Base-by-base conservation (phyloP, 805 yeast genomes). In the Kazachstania kunashirensis region DNA sequence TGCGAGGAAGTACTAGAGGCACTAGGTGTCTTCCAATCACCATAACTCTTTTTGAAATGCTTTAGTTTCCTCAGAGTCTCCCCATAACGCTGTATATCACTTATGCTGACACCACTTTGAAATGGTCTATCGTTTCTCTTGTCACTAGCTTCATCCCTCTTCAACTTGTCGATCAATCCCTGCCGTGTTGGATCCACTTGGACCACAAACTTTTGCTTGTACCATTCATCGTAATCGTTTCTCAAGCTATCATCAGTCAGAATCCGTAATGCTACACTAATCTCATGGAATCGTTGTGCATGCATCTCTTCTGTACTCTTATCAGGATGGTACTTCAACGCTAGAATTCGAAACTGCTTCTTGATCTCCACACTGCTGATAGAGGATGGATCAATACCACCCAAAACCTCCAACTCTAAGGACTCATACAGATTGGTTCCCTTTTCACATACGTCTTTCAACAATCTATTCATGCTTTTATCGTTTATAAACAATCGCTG, bases 301-400 rank as follows among this genome's bases (percentile, higher is more conserved):
- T 31, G 40, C 6, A 42, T 31, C 13, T 40, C 44, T 6, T 42
- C 40, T 2, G 41, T 41, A 15, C 42, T 44, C 30, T 54, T 54
- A 38, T 54, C 59, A 3, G 59, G 59, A 36, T 54, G 59, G 34
- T 45, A 48, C 15, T 38, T 33, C 17, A 54, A 37, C n/a, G 57
- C 55, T 39, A 53, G 28, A 13, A 29, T 31, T 20, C 52, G 42
- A 33, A 45, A 53, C 15, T 36, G 46, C 24, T 36, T 49, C 36
- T 43, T 43, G 5, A 54, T 38, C 7, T 41, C 47, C 34, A 34
- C 33, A n/a, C n/a, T n/a, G n/a, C n/a, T n/a, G n/a, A n/a, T n/a
- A n/a, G n/a, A n/a, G n/a, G n/a, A n/a, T n/a, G n/a, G n/a, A n/a
- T n/a, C n/a, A n/a, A n/a, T n/a, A n/a, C n/a, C n/a, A n/a, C n/a